Evolutionary conservation across 2,329 filamentous ascomycete species (phyloP).

Genomic region (Claviceps paspali): DNA sequence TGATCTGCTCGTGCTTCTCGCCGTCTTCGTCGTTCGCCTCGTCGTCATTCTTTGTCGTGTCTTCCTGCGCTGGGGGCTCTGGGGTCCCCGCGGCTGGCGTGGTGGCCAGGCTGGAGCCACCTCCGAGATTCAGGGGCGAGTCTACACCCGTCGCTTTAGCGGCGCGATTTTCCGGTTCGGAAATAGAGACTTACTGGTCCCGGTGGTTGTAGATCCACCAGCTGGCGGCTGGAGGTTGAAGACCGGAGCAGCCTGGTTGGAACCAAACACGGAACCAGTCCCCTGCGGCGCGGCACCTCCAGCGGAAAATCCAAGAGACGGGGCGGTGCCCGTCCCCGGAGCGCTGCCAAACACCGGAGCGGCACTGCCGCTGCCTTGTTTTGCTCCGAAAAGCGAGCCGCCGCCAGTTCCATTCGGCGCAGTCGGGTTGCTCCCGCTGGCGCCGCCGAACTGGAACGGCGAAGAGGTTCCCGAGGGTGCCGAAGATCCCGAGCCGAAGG

Average conservation of each 20-base stretch:
- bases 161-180: conserved; percentile 26
- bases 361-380: conserved; percentile 8
- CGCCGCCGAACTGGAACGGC: conserved; percentile 24
- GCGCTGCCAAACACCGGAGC: conserved; percentile 18
- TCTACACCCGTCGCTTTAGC: conserved; percentile 34
- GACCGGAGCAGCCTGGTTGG: conserved; percentile 18
- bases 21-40: conserved; percentile 37
- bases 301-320: conserved; percentile 24
- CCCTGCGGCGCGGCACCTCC: conserved; percentile 16
- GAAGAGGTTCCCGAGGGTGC: conserved; percentile 13
- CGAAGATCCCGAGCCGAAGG: conserved; percentile 19
- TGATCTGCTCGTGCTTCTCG: conserved; percentile 52
- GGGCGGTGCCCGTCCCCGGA: conserved; percentile 14
- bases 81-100: conserved; percentile 44
- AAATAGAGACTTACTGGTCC: conserved; percentile 31
- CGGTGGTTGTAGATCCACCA: conserved; percentile 28
- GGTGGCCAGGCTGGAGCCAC: conserved; percentile 44
- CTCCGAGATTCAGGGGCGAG: conserved; percentile 40
- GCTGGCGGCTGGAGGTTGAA: conserved; percentile 27
- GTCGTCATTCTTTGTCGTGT: conserved; percentile 22
- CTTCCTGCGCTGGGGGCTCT: conserved; percentile 34
- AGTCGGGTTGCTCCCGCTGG: too few relatives aligned
- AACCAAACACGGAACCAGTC: conserved; percentile 18
- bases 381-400: too few relatives aligned
- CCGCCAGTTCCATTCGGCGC: too few relatives aligned